Evolutionary conservation across 371 early-diverging fungal species (phyloP), one percentile per base, ranked within the genome.

Genomic region (Actinomucor elegans): DNA sequence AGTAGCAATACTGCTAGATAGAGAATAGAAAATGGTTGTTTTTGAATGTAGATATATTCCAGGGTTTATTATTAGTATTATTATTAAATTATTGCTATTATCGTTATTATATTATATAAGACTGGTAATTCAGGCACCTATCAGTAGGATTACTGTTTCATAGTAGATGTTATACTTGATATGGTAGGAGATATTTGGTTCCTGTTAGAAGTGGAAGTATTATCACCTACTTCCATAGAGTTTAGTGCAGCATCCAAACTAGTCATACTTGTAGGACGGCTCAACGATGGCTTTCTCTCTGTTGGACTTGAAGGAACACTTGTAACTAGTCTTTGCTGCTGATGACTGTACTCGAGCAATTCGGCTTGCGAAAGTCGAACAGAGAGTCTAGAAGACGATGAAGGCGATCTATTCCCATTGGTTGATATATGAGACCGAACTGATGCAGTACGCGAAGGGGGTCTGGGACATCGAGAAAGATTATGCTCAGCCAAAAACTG

Each of bases 401-500:
- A 33, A 17, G 48, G 27, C 15, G 47, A 47, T 47, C 37, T 26
- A 6, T 59, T 50, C 24, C 27, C 27, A 27, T 27, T 27, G 26
- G 21, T 43, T 9, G 49, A 49, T 17, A 37, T 36, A 37, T 27
- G 37, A 12, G 76, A 72, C 5, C 70, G 70, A 11, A 47, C 24
- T 2, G 57, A 57, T n/a, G 42, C 37, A 20, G 55, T 31, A 29
- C 55, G 29, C 20, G 55, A 55, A 4, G 56, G 48, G 27, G 35
- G 49, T 48, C 49, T 26, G 14, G 23, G 68, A 64, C 35, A 17
- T 5, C 9, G 45, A 14, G 63, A 60, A 3, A 63, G 15, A 35
- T 59, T 51, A 67, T 84, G 85, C 41, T 81, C 79, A 0, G 71
- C 79, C 5, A 87, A 69, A 48, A 85, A 92, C 66, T 89, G 88